phyloP scores from a whole-genome alignment of 2,329 filamentous ascomycete species.

The Lasiodiplodia theobromae region DNA sequence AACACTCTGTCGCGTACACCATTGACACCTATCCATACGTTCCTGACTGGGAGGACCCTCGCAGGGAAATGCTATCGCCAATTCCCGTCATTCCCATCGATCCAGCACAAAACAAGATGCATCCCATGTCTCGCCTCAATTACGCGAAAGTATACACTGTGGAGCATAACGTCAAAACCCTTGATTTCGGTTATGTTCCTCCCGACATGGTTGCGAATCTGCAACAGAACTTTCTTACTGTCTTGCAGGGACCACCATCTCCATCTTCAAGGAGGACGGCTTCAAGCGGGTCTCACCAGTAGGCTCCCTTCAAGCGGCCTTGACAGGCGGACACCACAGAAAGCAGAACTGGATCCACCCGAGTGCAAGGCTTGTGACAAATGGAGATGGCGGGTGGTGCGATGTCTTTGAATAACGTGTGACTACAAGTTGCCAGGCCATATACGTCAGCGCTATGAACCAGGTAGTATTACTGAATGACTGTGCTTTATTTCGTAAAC shows the following conservation, averaged over 20 bases:
- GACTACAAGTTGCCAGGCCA: no score
- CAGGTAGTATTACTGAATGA: no score
- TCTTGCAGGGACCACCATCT: conserved; percentile 3
- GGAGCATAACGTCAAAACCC: conserved; percentile 41
- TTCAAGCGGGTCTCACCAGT: no score
- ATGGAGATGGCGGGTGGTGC: no score
- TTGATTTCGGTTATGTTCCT: conserved; percentile 37
- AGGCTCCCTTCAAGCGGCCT: no score
- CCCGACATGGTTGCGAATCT: background rate
- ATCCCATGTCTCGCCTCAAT: conserved; percentile 37
- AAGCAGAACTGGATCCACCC: no score
- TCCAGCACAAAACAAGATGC: conserved; percentile 32
- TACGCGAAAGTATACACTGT: conserved; percentile 39
- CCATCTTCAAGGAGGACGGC: background rate
- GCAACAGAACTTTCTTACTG: conserved; percentile 6
- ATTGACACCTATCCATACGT: background rate
- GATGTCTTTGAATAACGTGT: no score
- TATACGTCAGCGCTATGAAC: no score
- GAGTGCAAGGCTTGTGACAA: no score
- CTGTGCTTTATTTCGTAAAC: no score
- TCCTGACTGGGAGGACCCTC: background rate
- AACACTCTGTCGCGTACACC: conserved; percentile 20
- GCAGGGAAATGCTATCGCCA: conserved; percentile 29
- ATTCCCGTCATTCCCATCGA: conserved; percentile 33
- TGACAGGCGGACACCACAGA: no score